A percentile compares a stretch with the other conserved stretches of the same genome.
Evolutionary conservation across 2,329 filamentous ascomycete genomes (phyloP).

Genomic region (Claviceps capensis): DNA sequence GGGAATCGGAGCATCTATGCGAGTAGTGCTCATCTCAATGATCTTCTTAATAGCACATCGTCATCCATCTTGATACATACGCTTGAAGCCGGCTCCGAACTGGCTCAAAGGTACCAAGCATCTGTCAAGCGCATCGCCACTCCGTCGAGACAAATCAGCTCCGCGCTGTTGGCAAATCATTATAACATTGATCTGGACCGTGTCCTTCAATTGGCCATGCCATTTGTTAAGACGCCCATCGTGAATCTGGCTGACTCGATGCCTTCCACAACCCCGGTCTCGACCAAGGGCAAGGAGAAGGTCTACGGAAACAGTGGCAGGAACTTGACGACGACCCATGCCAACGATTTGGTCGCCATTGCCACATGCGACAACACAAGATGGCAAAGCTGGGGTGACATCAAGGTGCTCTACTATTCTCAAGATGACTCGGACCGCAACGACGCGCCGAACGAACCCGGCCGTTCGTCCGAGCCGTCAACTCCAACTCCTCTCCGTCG

Average conservation of each 20-base stretch:
- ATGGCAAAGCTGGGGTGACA: conserved; percentile 70
- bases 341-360: conserved; percentile 72
- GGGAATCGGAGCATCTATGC: conserved; percentile 93
- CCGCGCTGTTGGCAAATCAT: conserved; percentile 67
- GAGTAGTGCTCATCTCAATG: conserved; percentile 80
- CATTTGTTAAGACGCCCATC: conserved; percentile 62
- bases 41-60: conserved; percentile 78
- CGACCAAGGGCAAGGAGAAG: conserved; percentile 70
- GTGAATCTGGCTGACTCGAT: conserved; percentile 37
- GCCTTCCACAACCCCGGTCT: conserved; percentile 38
- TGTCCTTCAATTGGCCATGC: conserved; percentile 68
- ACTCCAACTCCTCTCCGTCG: conserved; percentile 68
- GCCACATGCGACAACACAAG: conserved; percentile 43
- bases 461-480: conserved; percentile 37
- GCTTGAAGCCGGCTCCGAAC: conserved; percentile 66
- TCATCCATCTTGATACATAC: conserved; percentile 64
- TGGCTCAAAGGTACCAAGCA: conserved; percentile 86
- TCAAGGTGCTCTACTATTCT: conserved; percentile 71
- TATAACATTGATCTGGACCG: conserved; percentile 70
- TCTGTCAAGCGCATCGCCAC: conserved; percentile 66
- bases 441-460: conserved; percentile 12
- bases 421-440: conserved; percentile 16
- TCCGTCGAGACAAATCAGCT: conserved; percentile 52
- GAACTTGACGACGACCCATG: conserved; percentile 48
- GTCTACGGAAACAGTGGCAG: conserved; percentile 25